Base-by-base conservation (phyloP, 768 basidiomycete species). In the Suillus placidus region DNA sequence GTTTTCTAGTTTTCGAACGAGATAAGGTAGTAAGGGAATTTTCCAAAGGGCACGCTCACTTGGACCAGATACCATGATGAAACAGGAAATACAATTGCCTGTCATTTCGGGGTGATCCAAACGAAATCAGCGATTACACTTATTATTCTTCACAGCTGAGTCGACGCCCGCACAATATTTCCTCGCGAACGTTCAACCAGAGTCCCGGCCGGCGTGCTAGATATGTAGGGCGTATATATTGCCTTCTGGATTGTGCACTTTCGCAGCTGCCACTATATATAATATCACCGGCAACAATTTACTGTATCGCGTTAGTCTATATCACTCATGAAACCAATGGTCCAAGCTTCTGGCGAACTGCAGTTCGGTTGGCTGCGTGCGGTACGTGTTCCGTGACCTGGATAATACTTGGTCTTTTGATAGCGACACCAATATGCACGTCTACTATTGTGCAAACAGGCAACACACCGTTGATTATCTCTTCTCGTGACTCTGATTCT, bases 241-340 rank as follows among this genome's bases (percentile, higher is more conserved):
- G 20, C 34, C 18, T 64, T 60, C 62, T 64, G 47, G 23, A 56
- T 66, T 20, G 6, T 37, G 13, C 30, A 9, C n/a, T 40, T 14
- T 12, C 6, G 20, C 40, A 35, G 13, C 40, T 55, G 23, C 7
- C 20, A 38, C 20, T 14, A 47, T 18, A 23, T 26, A 26, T 43
- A 1, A 26, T 43, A 1, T 12, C 40, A 35, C 16, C 26, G n/a
- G 13, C 26, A 14, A n/a, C 30, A 14, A n/a, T 49, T 47, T 20
- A 9, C 6, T 26, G 45, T 45, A 49, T 26, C 51, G n/a, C n/a
- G 20, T 47, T 38, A 20, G 38, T 55, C 40, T 67, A 64, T 38
- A 43, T 66, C 43, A 57, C 3, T 13, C 43, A 60, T 8, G 64
- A 63, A 26, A 64, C 38, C 9, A 14, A 14, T 9, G n/a, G 16